Base-by-base conservation (phyloP, 164 flowering plant species). In the Magnolia officinalis region DNA sequence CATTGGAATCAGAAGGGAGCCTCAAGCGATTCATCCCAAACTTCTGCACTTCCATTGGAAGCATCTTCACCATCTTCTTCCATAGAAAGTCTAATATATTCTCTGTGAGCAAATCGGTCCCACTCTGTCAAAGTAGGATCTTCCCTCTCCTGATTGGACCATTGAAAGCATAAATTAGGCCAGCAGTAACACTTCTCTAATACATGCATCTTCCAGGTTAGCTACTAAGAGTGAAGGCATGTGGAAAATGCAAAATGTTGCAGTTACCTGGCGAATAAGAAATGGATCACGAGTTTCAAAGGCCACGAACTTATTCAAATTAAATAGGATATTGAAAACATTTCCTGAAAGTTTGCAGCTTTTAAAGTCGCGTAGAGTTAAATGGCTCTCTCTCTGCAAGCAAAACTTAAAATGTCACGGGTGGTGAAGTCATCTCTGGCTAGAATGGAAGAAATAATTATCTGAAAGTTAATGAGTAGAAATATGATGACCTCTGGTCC, bases 61-160 rank as follows among this genome's bases (percentile, higher is more conserved):
- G 91, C 94, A 82, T 92, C 96, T 78, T 96, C 97, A 77, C 85
- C 97, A 87, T 96, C 99, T 81, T 94, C 99, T 86, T 96, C 99
- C 98, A 96, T 94, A 11, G 99, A 90, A 72, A 96, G 95, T 82
- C 99, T 88, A 74, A 94, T 91, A 80, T 94, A 96, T 80, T 96
- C 99, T 79, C 98, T 87, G 76, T 92, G 98, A 5, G 98, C 97
- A 90, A 91, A 96, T 55, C 98, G 95, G 80, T 96, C 99, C 99
- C 99, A 96, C 80, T 96, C 99, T n/a, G 99, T 96, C 87, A 92
- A 86, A 23, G 91, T 87, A 63, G 98, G 99, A 83, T 96, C 89
- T 77, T 96, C 98, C 29, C 98, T 90, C 78, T 96, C 99, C 98
- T 96, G 89, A 61, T 18, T 78, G 80, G 23, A 70, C 50, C 63